These are phyloP conservation scores for Populus davidiana DNA, from an alignment of 345 rosid species.

Conservation along the genomic window DNA sequence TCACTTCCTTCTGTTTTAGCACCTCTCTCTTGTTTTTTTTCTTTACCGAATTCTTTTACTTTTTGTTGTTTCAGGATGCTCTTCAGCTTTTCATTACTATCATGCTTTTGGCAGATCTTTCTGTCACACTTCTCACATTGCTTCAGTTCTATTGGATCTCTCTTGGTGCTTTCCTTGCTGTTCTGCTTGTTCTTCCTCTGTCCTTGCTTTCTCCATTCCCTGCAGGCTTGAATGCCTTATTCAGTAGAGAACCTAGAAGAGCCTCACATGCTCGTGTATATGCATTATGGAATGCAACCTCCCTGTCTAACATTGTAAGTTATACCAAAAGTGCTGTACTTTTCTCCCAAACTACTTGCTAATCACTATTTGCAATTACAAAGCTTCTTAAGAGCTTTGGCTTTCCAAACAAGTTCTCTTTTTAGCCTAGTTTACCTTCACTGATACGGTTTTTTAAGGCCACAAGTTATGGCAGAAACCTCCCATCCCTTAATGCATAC, in stretches of 20 bases:
- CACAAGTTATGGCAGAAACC: neutral
- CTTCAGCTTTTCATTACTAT: conserved; percentile 73
- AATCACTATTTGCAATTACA: neutral
- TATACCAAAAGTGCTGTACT: neutral
- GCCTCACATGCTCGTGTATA: conserved; percentile 87
- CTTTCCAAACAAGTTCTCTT: neutral
- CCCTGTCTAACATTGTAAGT: conserved; percentile 87
- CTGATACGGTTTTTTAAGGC: neutral
- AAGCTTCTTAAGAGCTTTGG: neutral
- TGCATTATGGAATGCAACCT: conserved; percentile 86
- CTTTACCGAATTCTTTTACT: conserved; percentile 4
- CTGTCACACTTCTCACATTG: conserved; percentile 75
- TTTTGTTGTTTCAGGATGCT: conserved; percentile 62
- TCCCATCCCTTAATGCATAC: neutral
- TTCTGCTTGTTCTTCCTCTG: conserved; percentile 87
- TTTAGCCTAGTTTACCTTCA: neutral
- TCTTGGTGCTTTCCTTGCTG: conserved; percentile 76
- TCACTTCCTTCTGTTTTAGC: neutral
- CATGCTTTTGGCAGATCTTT: conserved; percentile 84
- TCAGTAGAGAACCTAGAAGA: conserved; percentile 89
- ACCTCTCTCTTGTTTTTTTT: neutral
- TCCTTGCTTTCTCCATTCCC: conserved; percentile 89
- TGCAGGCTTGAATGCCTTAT: conserved; percentile 91
- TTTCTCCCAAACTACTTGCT: neutral
- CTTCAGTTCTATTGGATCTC: conserved; percentile 92